These are phyloP conservation scores for Cryptococcus sp. DNA, from an alignment of 1,284 basidiomycete genomes.

Conservation along the genomic window DNA sequence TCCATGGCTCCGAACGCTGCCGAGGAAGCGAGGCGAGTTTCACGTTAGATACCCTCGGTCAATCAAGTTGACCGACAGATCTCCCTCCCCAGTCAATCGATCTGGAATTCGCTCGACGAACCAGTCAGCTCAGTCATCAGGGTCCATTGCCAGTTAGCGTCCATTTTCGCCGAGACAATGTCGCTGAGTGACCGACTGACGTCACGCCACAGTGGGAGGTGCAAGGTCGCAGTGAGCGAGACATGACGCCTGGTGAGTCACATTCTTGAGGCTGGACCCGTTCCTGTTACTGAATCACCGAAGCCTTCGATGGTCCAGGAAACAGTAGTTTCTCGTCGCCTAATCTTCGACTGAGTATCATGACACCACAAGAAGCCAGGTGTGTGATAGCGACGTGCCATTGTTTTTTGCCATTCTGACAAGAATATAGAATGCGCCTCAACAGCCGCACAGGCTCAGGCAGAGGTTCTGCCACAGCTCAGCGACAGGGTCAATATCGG, in stretches of 20 bases:
- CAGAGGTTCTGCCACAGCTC: background rate
- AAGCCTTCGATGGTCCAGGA: conserved; percentile 14
- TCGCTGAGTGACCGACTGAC: background rate
- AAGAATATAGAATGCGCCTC: conserved; percentile 7
- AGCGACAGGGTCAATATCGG: conserved; percentile 1
- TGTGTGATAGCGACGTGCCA: conserved; percentile 11
- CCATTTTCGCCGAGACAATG: background rate
- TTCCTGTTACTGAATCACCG: background rate
- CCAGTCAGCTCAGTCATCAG: conserved; percentile 21
- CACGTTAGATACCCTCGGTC: too few relatives aligned
- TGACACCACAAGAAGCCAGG: conserved; percentile 41
- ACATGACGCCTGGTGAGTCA: conserved; percentile 12
- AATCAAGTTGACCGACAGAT: background rate
- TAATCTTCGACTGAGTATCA: conserved; percentile 30
- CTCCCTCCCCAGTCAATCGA: conserved; percentile 11
- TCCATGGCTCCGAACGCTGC: conserved; percentile 8
- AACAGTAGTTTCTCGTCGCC: conserved; percentile 26
- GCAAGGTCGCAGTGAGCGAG: conserved; percentile 2
- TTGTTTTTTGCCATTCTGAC: background rate
- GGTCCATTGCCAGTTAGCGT: conserved; percentile 22
- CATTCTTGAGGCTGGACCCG: background rate
- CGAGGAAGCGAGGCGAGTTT: conserved; percentile 11
- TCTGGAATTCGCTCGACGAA: conserved; percentile 20
- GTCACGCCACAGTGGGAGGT: conserved; percentile 13
- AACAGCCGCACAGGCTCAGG: conserved; percentile 10